phyloP scores from a whole-genome alignment of 177 flowering plant species.

The Telopea speciosissima region DNA sequence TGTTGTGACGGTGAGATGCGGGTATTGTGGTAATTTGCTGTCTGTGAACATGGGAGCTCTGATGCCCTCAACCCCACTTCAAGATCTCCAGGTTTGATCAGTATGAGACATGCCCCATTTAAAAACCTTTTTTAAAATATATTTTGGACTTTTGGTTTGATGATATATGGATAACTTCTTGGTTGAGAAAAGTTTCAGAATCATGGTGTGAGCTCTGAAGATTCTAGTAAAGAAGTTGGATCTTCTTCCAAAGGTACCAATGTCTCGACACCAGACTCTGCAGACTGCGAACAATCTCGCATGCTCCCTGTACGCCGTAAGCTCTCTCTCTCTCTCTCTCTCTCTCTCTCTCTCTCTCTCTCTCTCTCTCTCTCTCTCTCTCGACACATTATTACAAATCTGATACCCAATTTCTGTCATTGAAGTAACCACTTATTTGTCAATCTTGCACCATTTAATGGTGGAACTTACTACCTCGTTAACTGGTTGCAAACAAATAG shows the following conservation, averaged over 20 bases:
- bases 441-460: not conserved
- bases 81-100: slow-evolving; percentile 50
- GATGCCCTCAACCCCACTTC: slow-evolving; percentile 47
- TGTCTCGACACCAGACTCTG: slow-evolving; percentile 22
- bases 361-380: too few species aligned
- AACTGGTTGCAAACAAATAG: not conserved
- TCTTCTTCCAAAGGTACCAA: slow-evolving; percentile 55
- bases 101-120: too few species aligned
- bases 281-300: slow-evolving; percentile 37
- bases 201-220: slow-evolving; percentile 27
- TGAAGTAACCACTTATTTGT: too few species aligned
- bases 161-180: not conserved
- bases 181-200: slow-evolving; percentile 28
- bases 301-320: slow-evolving; percentile 62
- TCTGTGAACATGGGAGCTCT: slow-evolving; percentile 69
- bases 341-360: slow-evolving; percentile 9
- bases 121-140: too few species aligned
- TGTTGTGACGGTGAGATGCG: slow-evolving; percentile 81
- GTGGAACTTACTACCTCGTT: not conserved
- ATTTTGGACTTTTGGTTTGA: too few species aligned
- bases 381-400: too few species aligned
- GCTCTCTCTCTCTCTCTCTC: slow-evolving; percentile 20
- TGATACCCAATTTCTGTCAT: too few species aligned
- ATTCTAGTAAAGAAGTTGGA: slow-evolving; percentile 32
- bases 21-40: slow-evolving; percentile 78